These are phyloP conservation scores for Acacia crassicarpa DNA, from an alignment of 306 rosid genomes.

Conservation along the genomic window DNA sequence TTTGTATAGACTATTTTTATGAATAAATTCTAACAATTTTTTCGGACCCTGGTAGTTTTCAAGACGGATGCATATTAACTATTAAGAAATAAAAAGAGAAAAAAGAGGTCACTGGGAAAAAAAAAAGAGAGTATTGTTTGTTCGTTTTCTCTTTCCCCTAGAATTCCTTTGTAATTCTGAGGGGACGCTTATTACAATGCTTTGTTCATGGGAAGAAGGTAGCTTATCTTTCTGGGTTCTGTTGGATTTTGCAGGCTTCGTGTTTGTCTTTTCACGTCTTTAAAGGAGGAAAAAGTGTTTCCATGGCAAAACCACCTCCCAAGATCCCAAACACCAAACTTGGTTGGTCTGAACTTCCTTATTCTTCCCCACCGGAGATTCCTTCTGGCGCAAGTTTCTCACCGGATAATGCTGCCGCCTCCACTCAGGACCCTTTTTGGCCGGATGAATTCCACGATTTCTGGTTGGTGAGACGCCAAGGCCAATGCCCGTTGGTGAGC, in stretches of 20 bases:
- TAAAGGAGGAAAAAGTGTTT: background rate
- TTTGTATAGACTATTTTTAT: background rate
- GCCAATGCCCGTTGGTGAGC: conserved; percentile 77
- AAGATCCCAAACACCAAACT: conserved; percentile 75
- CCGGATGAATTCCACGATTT: conserved; percentile 88
- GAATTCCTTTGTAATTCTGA: background rate
- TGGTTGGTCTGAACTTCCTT: conserved; percentile 60
- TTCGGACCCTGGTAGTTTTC: background rate
- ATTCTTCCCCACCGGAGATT: conserved; percentile 46
- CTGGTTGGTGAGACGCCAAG: conserved; percentile 64
- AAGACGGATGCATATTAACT: background rate
- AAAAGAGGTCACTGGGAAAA: background rate
- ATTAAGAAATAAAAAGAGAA: background rate
- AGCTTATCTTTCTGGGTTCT: background rate
- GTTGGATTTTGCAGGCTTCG: background rate
- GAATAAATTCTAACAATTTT: background rate
- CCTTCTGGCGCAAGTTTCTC: conserved; percentile 43
- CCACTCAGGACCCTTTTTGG: conserved; percentile 62
- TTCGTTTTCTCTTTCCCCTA: background rate
- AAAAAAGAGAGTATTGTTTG: background rate
- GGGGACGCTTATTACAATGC: conserved; percentile 1
- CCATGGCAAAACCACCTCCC: conserved; percentile 94
- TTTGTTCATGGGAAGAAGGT: background rate
- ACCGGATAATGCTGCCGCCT: conserved; percentile 4
- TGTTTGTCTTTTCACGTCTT: background rate